A percentile compares a stretch with the other conserved stretches of the same genome.
Evolutionary conservation across 345 rosid genomes (phyloP).

Genomic region (Laguncularia racemosa): DNA sequence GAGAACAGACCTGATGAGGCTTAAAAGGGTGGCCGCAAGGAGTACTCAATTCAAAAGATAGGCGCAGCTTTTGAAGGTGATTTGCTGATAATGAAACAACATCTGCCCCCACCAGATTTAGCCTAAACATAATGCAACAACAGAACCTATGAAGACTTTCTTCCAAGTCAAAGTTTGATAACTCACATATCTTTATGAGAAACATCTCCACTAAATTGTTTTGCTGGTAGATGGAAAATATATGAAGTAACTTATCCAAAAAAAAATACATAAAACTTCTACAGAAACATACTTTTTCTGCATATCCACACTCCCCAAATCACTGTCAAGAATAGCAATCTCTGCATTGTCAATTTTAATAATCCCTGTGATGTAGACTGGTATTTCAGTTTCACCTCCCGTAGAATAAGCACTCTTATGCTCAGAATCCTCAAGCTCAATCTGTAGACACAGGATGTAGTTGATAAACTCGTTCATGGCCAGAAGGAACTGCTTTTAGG

Average conservation of each 20-base stretch:
- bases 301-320: conserved; percentile 66
- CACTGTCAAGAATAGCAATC: conserved; percentile 79
- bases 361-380: conserved; percentile 54
- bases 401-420: conserved; percentile 46
- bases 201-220: no score
- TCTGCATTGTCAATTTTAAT: conserved; percentile 60
- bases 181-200: no score
- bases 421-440: conserved; percentile 53
- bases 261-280: background rate
- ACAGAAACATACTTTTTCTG: conserved; percentile 61
- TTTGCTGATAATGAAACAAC: conserved; percentile 70
- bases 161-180: no score
- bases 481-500: background rate
- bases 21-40: conserved; percentile 61
- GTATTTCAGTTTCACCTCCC: conserved; percentile 54
- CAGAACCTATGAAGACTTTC: no score
- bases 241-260: background rate
- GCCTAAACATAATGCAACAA: conserved; percentile 28
- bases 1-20: conserved; percentile 82
- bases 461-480: background rate
- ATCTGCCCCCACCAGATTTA: conserved; percentile 60
- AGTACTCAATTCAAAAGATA: conserved; percentile 64
- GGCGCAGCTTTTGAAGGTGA: conserved; percentile 87
- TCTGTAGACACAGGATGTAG: conserved; percentile 26
- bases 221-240: background rate